Evolutionary conservation across 805 yeast species (phyloP).

Genomic region (Suhomyces sp.): DNA sequence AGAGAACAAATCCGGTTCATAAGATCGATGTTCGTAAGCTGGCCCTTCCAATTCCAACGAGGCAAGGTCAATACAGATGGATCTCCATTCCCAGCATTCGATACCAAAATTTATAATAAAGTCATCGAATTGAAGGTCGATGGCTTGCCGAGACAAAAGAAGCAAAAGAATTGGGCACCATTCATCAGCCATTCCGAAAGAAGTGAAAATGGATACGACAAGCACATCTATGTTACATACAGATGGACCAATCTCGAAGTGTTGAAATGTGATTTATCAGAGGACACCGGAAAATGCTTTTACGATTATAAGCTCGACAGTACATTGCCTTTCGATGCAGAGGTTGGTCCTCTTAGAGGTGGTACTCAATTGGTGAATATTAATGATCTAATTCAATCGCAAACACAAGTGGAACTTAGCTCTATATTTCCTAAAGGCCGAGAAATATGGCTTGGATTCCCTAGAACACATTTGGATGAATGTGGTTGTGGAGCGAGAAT

Average conservation of each 20-base stretch:
- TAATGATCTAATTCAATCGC: conserved; percentile 13
- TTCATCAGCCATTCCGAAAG: conserved; percentile 27
- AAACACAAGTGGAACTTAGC: conserved; percentile 1
- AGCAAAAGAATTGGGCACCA: conserved; percentile 45
- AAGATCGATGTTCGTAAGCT: conserved; percentile 31
- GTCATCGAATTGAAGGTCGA: conserved; percentile 19
- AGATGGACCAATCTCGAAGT: conserved; percentile 32
- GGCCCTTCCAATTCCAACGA: conserved; percentile 33
- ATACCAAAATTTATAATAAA: conserved; percentile 18
- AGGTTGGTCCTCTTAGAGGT: conserved; percentile 36
- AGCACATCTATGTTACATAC: conserved; percentile 29
- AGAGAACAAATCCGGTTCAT: too few relatives aligned
- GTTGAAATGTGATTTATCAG: conserved; percentile 23
- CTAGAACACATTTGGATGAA: conserved; percentile 35
- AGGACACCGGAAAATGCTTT: conserved; percentile 13
- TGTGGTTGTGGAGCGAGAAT: conserved; percentile 43
- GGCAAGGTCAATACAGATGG: conserved; percentile 39
- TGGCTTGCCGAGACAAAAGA: conserved; percentile 8
- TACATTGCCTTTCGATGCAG: neutral
- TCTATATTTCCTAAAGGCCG: conserved; percentile 21
- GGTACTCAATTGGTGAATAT: conserved; percentile 34
- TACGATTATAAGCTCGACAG: conserved; percentile 16
- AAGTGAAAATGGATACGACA: conserved; percentile 23
- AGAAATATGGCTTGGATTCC: conserved; percentile 43
- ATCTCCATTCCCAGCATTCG: conserved; percentile 14